Conservation (phyloP, 306 rosid species). For the Acacia confusa region DNA sequence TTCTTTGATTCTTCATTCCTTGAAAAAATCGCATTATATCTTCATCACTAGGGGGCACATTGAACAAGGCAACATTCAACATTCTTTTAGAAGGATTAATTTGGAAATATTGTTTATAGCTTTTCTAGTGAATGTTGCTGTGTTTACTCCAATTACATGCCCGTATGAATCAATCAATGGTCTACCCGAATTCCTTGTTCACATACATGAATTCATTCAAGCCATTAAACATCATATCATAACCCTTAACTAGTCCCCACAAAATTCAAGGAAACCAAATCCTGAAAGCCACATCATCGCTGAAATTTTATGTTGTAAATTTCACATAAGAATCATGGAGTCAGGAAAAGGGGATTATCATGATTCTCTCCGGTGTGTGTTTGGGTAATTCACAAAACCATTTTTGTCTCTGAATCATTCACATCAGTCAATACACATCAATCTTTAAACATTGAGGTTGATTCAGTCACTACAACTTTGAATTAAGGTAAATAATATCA, state of each 20-base stretch:
- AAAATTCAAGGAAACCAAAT: not conserved
- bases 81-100: not conserved
- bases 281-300: not conserved
- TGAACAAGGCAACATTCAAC: too few species aligned
- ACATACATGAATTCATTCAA: conserved; percentile 8
- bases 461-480: too few species aligned
- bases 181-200: conserved; percentile 90
- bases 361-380: not conserved
- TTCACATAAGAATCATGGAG: not conserved
- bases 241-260: not conserved
- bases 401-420: not conserved
- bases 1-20: too few species aligned
- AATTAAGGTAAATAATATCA: too few species aligned
- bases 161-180: conserved; percentile 84
- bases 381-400: too few species aligned
- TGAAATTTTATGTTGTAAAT: conserved; percentile 2
- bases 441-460: not conserved
- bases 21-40: too few species aligned
- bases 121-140: conserved; percentile 90
- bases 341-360: not conserved
- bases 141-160: conserved; percentile 85
- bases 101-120: conserved; percentile 42
- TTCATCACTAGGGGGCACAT: too few species aligned
- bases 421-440: conserved; percentile 18
- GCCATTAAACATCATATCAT: not conserved